Percentiles rank a stretch among this genome's conserved stretches.
Evolutionary conservation across 1,139 yeast genomes (phyloP).

Genomic region (Debaryomyces psychrophilus): DNA sequence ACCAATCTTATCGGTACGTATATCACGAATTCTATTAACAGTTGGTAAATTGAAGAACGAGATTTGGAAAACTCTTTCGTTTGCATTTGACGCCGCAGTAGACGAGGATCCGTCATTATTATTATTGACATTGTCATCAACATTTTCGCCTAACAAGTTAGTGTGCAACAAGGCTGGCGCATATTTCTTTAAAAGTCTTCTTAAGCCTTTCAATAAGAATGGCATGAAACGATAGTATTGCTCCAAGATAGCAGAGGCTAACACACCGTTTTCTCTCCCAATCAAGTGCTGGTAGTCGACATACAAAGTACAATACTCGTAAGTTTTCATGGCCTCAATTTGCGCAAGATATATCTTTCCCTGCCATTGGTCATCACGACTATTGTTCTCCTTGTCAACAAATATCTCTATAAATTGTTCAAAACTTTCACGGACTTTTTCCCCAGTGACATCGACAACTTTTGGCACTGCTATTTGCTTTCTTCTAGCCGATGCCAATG

Average conservation of each 20-base stretch:
- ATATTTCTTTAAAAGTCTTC: constrained; percentile 68
- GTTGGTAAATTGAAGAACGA: constrained; percentile 88
- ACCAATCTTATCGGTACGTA: constrained; percentile 89
- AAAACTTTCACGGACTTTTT: constrained; percentile 88
- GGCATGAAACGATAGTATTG: constrained; percentile 94
- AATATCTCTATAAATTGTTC: constrained; percentile 80
- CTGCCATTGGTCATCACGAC: constrained; percentile 42
- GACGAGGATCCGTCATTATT: constrained; percentile 27
- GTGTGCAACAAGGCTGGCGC: constrained; percentile 73
- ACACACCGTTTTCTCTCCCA: constrained; percentile 78
- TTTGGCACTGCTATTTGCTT: constrained; percentile 74
- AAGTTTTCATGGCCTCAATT: constrained; percentile 76
- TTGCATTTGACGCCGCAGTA: constrained; percentile 37
- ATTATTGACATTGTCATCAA: constrained; percentile 19
- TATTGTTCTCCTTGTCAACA: constrained; percentile 40
- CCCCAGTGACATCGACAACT: constrained; percentile 90
- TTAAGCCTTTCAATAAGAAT: constrained; percentile 73
- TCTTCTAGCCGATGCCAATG: constrained; percentile 42
- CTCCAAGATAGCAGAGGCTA: constrained; percentile 86
- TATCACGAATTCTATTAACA: constrained; percentile 82
- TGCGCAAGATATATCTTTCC: constrained; percentile 77
- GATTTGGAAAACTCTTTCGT: constrained; percentile 82
- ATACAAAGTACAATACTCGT: constrained; percentile 77
- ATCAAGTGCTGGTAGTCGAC: constrained; percentile 83
- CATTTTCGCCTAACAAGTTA: constrained; percentile 36